phyloP scores from a whole-genome alignment of 345 rosid genomes.

The Eucalyptus curtisii region DNA sequence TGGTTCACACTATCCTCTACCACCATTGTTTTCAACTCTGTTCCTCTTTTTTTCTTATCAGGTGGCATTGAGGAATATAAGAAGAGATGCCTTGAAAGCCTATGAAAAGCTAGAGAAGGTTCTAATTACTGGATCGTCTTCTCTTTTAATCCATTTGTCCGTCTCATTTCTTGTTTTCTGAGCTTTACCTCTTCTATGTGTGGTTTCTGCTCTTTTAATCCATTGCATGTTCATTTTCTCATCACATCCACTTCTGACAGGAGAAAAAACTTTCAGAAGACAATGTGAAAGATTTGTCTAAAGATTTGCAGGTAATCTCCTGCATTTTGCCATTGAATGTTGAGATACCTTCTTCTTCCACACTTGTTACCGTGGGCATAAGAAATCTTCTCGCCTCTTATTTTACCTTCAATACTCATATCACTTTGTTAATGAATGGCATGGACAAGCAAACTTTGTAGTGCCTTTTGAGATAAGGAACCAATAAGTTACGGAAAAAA shows the following conservation, averaged over 20 bases:
- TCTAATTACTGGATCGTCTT: not conserved
- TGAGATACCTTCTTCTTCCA: not conserved
- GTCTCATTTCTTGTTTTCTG: not conserved
- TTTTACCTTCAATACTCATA: not conserved
- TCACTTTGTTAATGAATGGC: not conserved
- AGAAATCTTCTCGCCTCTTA: not conserved
- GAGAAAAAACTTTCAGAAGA: conserved; percentile 98
- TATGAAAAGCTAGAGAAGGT: conserved; percentile 96
- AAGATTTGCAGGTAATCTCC: conserved; percentile 69
- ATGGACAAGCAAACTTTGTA: not conserved
- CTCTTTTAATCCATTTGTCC: not conserved
- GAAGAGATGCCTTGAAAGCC: conserved; percentile 88
- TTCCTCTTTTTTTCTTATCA: conserved; percentile 4
- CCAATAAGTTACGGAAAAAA: not conserved
- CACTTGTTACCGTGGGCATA: not conserved
- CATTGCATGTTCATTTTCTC: not conserved
- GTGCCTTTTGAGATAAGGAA: not conserved
- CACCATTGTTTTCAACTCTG: not conserved
- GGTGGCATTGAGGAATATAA: conserved; percentile 90
- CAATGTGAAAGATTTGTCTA: conserved; percentile 83
- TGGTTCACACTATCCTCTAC: not conserved
- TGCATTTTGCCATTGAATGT: not conserved
- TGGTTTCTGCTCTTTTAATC: not conserved
- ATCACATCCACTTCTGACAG: conserved; percentile 10
- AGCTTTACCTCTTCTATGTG: not conserved